Evolutionary conservation across 2,329 filamentous ascomycete species (phyloP).

Genomic region (Plenodomus biglobosus): DNA sequence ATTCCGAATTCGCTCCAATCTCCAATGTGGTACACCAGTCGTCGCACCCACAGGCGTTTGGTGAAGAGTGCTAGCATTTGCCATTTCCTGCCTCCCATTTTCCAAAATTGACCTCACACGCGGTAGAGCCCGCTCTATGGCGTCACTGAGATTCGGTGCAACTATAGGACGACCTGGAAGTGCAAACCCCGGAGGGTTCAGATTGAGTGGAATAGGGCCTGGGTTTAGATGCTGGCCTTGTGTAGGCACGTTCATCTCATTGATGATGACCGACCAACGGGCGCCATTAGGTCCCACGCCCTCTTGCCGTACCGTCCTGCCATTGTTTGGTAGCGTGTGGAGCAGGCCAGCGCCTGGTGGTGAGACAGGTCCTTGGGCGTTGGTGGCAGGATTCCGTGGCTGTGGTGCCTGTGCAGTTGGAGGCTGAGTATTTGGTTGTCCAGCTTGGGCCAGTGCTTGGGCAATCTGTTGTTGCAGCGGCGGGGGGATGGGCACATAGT

Average conservation of each 20-base stretch:
- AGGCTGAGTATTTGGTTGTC: slow-evolving; percentile 2
- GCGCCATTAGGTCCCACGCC: slow-evolving; percentile 55
- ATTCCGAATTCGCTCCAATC: slow-evolving; percentile 30
- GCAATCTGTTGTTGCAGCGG: slow-evolving; percentile 29
- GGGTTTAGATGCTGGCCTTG: slow-evolving; percentile 19
- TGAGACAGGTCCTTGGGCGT: neutral
- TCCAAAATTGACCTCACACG: slow-evolving; percentile 28
- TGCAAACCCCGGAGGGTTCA: slow-evolving; percentile 22
- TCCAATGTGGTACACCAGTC: slow-evolving; percentile 30
- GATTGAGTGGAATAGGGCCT: slow-evolving; percentile 17
- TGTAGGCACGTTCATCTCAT: slow-evolving; percentile 44
- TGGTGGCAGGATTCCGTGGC: slow-evolving; percentile 3
- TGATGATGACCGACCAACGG: slow-evolving; percentile 56
- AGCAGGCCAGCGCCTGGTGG: slow-evolving; percentile 6
- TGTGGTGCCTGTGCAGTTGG: neutral
- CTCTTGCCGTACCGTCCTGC: slow-evolving; percentile 53
- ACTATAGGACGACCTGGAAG: slow-evolving; percentile 18
- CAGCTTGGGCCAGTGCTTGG: slow-evolving; percentile 21
- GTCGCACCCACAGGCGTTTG: slow-evolving; percentile 12
- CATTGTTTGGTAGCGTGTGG: slow-evolving; percentile 19
- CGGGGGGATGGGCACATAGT: slow-evolving; percentile 24
- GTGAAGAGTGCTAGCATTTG: slow-evolving; percentile 32
- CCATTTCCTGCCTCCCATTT: slow-evolving; percentile 35
- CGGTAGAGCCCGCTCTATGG: slow-evolving; percentile 20
- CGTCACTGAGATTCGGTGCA: slow-evolving; percentile 13